These are phyloP conservation scores for Styphnolobium japonicum DNA, from an alignment of 306 rosid species.

Conservation along the genomic window DNA sequence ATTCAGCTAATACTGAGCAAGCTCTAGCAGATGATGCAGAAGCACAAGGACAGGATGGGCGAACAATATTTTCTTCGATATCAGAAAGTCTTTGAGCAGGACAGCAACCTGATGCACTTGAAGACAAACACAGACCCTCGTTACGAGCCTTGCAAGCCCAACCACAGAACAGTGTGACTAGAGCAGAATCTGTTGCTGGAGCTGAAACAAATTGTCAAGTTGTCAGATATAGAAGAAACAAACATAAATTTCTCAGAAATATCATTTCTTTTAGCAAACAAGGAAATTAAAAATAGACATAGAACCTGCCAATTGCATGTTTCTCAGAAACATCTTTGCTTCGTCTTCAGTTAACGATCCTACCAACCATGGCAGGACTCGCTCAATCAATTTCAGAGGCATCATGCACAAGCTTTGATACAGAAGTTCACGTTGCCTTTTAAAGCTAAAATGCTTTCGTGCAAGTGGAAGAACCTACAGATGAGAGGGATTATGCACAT, in stretches of 20 bases:
- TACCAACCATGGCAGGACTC: conserved; percentile 92
- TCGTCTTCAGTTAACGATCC: conserved; percentile 82
- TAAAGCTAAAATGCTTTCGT: conserved; percentile 81
- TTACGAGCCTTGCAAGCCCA: conserved; percentile 99
- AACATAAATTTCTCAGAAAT: not conserved
- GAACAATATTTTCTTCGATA: conserved; percentile 62
- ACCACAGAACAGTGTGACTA: conserved; percentile 91
- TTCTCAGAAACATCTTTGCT: conserved; percentile 64
- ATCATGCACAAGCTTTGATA: conserved; percentile 95
- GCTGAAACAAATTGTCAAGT: conserved; percentile 61
- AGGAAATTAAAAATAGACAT: conserved; percentile 22
- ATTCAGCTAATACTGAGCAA: conserved; percentile 48
- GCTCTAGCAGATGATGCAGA: conserved; percentile 54
- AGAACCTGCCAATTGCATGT: conserved; percentile 92
- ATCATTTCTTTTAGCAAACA: conserved; percentile 22
- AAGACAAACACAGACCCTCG: conserved; percentile 78
- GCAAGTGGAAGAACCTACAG: conserved; percentile 95
- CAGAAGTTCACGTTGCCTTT: conserved; percentile 78
- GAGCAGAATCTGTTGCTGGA: conserved; percentile 79
- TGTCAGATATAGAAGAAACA: conserved; percentile 36
- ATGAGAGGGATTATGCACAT: conserved; percentile 26
- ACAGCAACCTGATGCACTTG: conserved; percentile 66
- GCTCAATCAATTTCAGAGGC: conserved; percentile 94
- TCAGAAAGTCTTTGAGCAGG: conserved; percentile 69
- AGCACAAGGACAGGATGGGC: conserved; percentile 53